Percentiles rank a stretch among this genome's conserved stretches.
These are phyloP conservation scores for Raddia distichophylla DNA, from an alignment of 176 grass and related monocot genomes.

Conservation along the genomic window DNA sequence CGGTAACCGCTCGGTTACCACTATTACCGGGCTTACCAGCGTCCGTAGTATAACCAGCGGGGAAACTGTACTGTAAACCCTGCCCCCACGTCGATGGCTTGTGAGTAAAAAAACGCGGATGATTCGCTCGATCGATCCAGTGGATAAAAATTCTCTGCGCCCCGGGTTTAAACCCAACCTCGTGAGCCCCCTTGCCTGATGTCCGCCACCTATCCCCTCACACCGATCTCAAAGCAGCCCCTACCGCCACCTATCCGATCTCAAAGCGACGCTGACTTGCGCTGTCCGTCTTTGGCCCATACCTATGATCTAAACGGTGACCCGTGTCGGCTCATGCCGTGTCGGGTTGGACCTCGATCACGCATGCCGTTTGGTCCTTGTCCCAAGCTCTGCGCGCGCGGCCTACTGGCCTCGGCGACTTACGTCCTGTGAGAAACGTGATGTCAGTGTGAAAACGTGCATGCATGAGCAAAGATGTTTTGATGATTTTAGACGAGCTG, in stretches of 20 bases:
- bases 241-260: too few species aligned
- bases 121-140: background rate
- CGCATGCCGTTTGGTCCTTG: background rate
- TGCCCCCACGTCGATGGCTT: background rate
- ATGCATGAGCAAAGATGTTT: background rate
- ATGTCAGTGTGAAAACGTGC: too few species aligned
- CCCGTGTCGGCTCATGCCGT: background rate
- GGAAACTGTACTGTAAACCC: too few species aligned
- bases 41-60: too few species aligned
- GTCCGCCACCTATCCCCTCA: too few species aligned
- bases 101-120: background rate
- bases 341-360: background rate
- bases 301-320: slow-evolving; percentile 9
- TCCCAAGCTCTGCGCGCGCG: background rate
- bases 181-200: too few species aligned
- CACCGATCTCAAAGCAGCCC: too few species aligned
- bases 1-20: too few species aligned
- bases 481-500: background rate
- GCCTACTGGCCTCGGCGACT: background rate
- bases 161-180: too few species aligned
- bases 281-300: background rate
- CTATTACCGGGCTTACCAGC: too few species aligned
- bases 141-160: too few species aligned
- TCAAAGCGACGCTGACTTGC: too few species aligned
- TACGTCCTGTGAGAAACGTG: background rate